These are phyloP conservation scores for Kodamaea suecica DNA, from an alignment of 1,139 yeast species.

Conservation along the genomic window DNA sequence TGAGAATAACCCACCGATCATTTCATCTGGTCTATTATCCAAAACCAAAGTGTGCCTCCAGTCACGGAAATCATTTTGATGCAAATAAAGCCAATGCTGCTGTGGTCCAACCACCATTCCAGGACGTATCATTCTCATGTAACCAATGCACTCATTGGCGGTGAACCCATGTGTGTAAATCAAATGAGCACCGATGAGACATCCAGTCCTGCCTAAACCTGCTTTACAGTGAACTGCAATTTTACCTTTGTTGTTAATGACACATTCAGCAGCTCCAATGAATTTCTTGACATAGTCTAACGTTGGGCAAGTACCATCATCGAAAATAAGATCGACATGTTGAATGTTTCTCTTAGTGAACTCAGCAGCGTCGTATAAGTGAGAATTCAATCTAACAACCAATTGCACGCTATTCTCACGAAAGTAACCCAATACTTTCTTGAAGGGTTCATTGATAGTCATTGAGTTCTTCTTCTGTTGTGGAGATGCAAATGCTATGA, in stretches of 20 bases:
- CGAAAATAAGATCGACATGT: conserved; percentile 93
- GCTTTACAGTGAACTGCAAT: conserved; percentile 99
- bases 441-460: conserved; percentile 66
- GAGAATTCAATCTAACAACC: conserved; percentile 90
- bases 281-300: conserved; percentile 88
- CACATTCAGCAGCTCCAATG: conserved; percentile 91
- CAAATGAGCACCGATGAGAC: conserved; percentile 93
- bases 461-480: conserved; percentile 59
- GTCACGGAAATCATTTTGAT: conserved; percentile 92
- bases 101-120: conserved; percentile 99
- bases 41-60: conserved; percentile 95
- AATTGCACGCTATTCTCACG: conserved; percentile 70
- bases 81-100: conserved; percentile 96
- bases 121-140: conserved; percentile 93
- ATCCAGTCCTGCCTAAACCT: conserved; percentile 96
- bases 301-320: conserved; percentile 97
- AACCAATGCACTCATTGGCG: conserved; percentile 94
- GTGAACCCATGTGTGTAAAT: conserved; percentile 96
- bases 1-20: conserved; percentile 75
- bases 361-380: conserved; percentile 78
- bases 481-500: conserved; percentile 97
- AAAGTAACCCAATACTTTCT: conserved; percentile 76
- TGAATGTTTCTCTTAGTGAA: conserved; percentile 81
- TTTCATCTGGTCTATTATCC: conserved; percentile 64
- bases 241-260: conserved; percentile 80